Evolutionary conservation across 1,284 basidiomycete genomes (phyloP), one percentile per base, ranked within the genome.

Genomic region (Coniophora puteana): DNA sequence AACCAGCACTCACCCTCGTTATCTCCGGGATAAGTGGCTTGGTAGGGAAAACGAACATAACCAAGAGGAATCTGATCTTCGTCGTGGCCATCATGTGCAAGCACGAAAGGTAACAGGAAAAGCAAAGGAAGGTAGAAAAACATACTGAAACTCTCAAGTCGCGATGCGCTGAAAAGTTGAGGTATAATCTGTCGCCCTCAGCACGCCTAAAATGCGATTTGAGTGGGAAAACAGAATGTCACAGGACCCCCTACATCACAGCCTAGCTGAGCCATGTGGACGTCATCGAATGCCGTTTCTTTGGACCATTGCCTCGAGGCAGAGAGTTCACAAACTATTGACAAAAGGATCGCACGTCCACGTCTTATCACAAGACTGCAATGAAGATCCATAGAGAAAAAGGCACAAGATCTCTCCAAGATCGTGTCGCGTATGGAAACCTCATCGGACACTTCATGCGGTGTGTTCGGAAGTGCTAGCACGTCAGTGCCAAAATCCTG

Each of bases 41-140:
- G 74, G 55, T 73, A 74, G 6, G 81, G 83, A 51, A 71, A 84
- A 40, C 72, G 76, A 45, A 80, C 69, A 52, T 82, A 84, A 51
- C 70, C 78, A 34, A 83, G 54, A 30, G 81, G 83, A 48, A 80
- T 67, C 55, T 85, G 82, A 31, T 71, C 71, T 17, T 66, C 62
- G 23, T 58, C 60, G 50, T 65, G 59, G 18, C 57, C 55, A n/a
- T 63, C 69, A 48, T 73, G 70, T 8, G 66, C 68, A 45, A 50
- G 39, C 44, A 55, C 23, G 42, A 46, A 30, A 46, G 47, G 46
- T 50, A 59, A 33, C 37, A 43, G 36, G 36, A 52, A 44, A 27
- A 62, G 40, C 25, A 44, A 25, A 40, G 44, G 43, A 26, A 45
- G 36, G 12, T 41, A 36, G 27, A 42, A 31, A 36, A 59, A 62